Evolutionary conservation across 192 early-diverging fungal species (phyloP).

Genomic region (Coemansia sp.): DNA sequence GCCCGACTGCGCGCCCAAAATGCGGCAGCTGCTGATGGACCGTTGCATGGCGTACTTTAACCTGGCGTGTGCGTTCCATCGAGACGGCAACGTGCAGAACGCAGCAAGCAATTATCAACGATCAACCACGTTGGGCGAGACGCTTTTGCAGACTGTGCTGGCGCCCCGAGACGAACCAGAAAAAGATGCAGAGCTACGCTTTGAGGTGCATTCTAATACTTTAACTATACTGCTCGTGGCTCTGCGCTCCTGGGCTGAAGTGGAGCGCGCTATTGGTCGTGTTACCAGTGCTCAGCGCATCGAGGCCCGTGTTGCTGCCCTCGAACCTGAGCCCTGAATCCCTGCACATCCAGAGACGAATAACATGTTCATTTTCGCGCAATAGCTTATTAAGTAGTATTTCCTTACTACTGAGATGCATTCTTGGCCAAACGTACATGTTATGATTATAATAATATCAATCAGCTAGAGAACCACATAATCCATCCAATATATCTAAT

Average conservation of each 20-base stretch:
- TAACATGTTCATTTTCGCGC: no score
- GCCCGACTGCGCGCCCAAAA: neutral
- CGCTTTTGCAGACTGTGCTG: neutral
- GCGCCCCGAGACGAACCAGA: neutral
- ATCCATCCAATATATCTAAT: no score
- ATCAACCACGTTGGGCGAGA: slow-evolving; percentile 17
- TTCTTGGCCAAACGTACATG: no score
- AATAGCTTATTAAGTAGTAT: no score
- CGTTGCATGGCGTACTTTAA: slow-evolving; percentile 10
- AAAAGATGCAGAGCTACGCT: neutral
- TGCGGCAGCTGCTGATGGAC: slow-evolving; percentile 1
- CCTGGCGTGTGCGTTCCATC: slow-evolving; percentile 16
- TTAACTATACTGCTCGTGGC: neutral
- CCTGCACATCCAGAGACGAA: no score
- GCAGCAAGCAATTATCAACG: slow-evolving; percentile 21
- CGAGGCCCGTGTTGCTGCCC: neutral
- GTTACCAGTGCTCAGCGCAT: neutral
- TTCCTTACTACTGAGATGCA: no score
- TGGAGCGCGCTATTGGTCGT: neutral
- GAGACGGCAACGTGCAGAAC: slow-evolving; percentile 17
- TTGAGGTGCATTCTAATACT: neutral
- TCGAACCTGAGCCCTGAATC: neutral
- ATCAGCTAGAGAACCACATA: no score
- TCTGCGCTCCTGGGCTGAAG: neutral
- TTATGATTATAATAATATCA: no score